A percentile compares a stretch with the other conserved stretches of the same genome.
phyloP scores from a whole-genome alignment of 2,329 filamentous ascomycete genomes.

The Sporothrix sp. region DNA sequence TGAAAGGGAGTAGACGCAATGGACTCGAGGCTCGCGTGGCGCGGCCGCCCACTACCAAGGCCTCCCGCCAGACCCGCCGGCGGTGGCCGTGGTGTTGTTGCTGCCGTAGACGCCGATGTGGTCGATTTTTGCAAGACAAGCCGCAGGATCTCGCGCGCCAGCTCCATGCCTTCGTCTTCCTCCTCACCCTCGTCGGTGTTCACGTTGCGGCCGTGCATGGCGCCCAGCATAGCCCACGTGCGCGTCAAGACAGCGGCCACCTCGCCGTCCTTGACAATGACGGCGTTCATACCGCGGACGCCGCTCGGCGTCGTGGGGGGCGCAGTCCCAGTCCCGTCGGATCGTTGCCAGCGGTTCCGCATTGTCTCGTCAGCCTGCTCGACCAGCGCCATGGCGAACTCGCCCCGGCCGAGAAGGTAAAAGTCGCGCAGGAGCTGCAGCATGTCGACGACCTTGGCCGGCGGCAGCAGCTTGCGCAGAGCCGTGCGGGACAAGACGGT shows the following conservation, averaged over 20 bases:
- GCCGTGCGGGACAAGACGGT: conserved; percentile 75
- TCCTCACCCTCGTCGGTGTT: conserved; percentile 59
- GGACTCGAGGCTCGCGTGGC: background rate
- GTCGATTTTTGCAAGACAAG: conserved; percentile 50
- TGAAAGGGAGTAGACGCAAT: conserved; percentile 55
- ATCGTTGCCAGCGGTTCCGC: conserved; percentile 59
- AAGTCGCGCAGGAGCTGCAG: conserved; percentile 74
- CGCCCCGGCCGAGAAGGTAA: conserved; percentile 76
- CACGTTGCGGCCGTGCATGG: conserved; percentile 56
- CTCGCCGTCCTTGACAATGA: conserved; percentile 78
- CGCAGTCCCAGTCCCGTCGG: conserved; percentile 27
- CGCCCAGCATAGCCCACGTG: conserved; percentile 71
- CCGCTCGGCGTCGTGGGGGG: conserved; percentile 19
- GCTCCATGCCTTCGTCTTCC: conserved; percentile 74
- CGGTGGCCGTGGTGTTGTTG: background rate
- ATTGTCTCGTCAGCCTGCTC: conserved; percentile 75
- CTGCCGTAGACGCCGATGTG: conserved; percentile 28
- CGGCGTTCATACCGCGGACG: conserved; percentile 46
- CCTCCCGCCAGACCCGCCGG: background rate
- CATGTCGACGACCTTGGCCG: conserved; percentile 65
- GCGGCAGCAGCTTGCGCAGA: conserved; percentile 70
- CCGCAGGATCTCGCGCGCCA: conserved; percentile 66
- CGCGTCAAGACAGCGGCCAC: conserved; percentile 65
- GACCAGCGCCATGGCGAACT: conserved; percentile 82
- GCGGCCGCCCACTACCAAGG: background rate